These are phyloP conservation scores for Kazachstania psychrophila DNA, from an alignment of 805 yeast genomes.

Conservation along the genomic window DNA sequence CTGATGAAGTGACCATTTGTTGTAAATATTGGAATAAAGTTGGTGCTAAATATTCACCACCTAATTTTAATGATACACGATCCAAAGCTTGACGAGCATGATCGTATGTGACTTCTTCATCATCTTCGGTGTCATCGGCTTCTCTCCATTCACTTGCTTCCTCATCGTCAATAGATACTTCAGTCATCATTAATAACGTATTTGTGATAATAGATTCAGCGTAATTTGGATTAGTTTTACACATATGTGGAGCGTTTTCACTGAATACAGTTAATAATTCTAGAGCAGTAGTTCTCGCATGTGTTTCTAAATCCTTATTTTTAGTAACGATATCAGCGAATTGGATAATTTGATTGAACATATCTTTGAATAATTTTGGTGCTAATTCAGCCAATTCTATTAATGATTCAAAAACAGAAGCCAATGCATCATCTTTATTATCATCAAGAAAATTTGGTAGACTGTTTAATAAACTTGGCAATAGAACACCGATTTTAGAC, in stretches of 20 bases:
- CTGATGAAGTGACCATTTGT: slow-evolving; percentile 60
- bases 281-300: slow-evolving; percentile 75
- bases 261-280: slow-evolving; percentile 85
- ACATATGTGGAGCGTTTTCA: slow-evolving; percentile 92
- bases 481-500: slow-evolving; percentile 64
- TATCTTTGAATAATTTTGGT: slow-evolving; percentile 85
- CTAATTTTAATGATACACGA: slow-evolving; percentile 73
- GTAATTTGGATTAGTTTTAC: slow-evolving; percentile 68
- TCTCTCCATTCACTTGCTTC: slow-evolving; percentile 83
- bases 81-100: slow-evolving; percentile 95
- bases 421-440: slow-evolving; percentile 73
- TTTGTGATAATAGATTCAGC: slow-evolving; percentile 61
- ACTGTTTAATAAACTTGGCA: slow-evolving; percentile 79
- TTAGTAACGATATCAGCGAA: slow-evolving; percentile 80
- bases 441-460: slow-evolving; percentile 73
- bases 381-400: slow-evolving; percentile 89
- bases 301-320: slow-evolving; percentile 68
- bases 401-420: slow-evolving; percentile 79
- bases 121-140: slow-evolving; percentile 68
- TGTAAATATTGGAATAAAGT: slow-evolving; percentile 84
- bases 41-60: slow-evolving; percentile 74
- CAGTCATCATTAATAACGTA: slow-evolving; percentile 80
- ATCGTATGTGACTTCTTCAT: slow-evolving; percentile 77
- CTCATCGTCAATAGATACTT: slow-evolving; percentile 81
- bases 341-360: slow-evolving; percentile 81